These are phyloP conservation scores for Tetrapisispora pingtungensis DNA, from an alignment of 805 yeast genomes.

Conservation along the genomic window DNA sequence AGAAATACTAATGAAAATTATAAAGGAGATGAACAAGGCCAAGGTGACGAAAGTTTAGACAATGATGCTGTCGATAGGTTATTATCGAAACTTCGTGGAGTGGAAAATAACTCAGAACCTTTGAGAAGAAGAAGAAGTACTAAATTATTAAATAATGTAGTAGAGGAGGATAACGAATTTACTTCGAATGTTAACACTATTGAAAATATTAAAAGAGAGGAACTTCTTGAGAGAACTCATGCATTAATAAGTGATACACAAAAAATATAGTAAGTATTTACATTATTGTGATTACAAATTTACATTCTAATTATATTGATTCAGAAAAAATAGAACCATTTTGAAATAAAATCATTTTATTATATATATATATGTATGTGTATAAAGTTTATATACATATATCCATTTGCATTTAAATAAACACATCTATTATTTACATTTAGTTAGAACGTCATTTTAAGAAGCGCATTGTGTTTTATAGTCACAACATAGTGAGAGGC, in stretches of 20 bases:
- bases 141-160: conserved; percentile 1
- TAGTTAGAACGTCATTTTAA: not conserved
- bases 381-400: not conserved
- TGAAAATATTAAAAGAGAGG: conserved; percentile 1
- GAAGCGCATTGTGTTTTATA: no score
- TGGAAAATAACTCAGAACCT: conserved; percentile 11
- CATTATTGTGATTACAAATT: no score
- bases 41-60: conserved; percentile 5
- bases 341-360: not conserved
- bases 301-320: no score
- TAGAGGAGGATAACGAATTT: not conserved
- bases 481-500: not conserved
- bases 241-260: conserved; percentile 23
- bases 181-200: not conserved
- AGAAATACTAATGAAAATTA: conserved; percentile 1
- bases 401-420: conserved; percentile 1
- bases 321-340: no score
- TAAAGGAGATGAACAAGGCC: conserved; percentile 1
- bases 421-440: not conserved
- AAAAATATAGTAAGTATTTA: conserved; percentile 11
- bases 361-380: not conserved
- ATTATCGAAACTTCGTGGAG: conserved; percentile 20
- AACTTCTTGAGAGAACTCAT: conserved; percentile 21
- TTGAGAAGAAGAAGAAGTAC: conserved; percentile 15
- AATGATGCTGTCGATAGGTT: conserved; percentile 20